phyloP scores from a whole-genome alignment of 2,329 filamentous ascomycete species.

The Botryotinia convoluta region DNA sequence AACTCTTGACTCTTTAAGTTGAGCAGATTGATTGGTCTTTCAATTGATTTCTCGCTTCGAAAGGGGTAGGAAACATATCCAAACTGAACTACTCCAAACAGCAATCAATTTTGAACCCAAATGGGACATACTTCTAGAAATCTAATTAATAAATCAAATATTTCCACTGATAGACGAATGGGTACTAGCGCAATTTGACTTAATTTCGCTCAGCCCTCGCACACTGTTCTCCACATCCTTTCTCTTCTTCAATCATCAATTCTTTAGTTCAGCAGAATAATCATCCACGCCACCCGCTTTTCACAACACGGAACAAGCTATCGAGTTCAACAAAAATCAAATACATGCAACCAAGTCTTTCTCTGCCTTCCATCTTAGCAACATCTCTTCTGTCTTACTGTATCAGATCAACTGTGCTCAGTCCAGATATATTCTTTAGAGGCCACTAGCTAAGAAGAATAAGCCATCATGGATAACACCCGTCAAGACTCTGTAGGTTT shows the following conservation, averaged over 20 bases:
- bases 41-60: neutral
- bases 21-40: too few relatives aligned
- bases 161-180: neutral
- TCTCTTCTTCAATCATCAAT: neutral
- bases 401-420: neutral
- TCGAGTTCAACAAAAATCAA: neutral
- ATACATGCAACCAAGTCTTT: neutral
- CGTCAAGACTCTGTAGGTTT: neutral
- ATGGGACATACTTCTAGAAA: too few relatives aligned
- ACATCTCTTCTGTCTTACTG: neutral
- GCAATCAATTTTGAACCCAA: neutral
- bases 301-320: neutral
- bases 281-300: neutral
- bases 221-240: neutral
- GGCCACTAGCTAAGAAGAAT: neutral
- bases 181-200: neutral
- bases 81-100: neutral
- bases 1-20: neutral
- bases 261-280: neutral
- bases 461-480: neutral
- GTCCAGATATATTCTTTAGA: neutral
- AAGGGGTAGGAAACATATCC: neutral
- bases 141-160: too few relatives aligned
- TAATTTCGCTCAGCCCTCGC: neutral
- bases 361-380: neutral